A percentile compares a stretch with the other conserved stretches of the same genome.
phyloP scores from a whole-genome alignment of 345 rosid genomes.

The Corchorus capsularis region DNA sequence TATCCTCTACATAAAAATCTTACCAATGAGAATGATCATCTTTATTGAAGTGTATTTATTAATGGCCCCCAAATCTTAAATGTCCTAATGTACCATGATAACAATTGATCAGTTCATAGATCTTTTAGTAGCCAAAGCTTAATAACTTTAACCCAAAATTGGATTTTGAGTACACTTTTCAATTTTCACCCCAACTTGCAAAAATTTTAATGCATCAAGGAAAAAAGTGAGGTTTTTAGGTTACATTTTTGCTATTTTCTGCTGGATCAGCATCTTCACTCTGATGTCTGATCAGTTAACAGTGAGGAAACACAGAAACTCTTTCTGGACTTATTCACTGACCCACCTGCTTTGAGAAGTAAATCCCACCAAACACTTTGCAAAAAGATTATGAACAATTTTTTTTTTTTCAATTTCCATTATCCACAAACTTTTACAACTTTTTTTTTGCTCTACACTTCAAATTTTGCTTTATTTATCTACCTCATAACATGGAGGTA shows the following conservation, averaged over 20 bases:
- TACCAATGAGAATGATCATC: not conserved
- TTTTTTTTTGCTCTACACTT: constrained; percentile 19
- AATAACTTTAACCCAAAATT: not conserved
- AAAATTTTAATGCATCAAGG: not conserved
- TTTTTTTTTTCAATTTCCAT: not conserved
- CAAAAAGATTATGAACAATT: not conserved
- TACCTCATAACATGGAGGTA: not conserved
- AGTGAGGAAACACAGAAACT: not conserved
- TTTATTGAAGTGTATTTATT: not conserved
- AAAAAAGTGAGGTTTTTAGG: not conserved
- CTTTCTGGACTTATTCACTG: not conserved
- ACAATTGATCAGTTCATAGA: not conserved
- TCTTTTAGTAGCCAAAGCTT: not conserved
- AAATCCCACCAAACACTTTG: not conserved
- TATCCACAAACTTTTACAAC: not conserved
- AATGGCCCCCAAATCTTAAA: not conserved
- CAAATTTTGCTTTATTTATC: constrained; percentile 26
- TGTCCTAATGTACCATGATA: not conserved
- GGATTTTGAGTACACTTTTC: not conserved
- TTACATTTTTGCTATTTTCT: not conserved
- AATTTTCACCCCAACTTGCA: not conserved
- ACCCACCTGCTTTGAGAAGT: not conserved
- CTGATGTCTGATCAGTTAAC: constrained; percentile 11
- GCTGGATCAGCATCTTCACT: not conserved
- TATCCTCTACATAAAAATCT: not conserved